phyloP scores from a whole-genome alignment of 805 yeast genomes.

The Metschnikowia hibisci region DNA sequence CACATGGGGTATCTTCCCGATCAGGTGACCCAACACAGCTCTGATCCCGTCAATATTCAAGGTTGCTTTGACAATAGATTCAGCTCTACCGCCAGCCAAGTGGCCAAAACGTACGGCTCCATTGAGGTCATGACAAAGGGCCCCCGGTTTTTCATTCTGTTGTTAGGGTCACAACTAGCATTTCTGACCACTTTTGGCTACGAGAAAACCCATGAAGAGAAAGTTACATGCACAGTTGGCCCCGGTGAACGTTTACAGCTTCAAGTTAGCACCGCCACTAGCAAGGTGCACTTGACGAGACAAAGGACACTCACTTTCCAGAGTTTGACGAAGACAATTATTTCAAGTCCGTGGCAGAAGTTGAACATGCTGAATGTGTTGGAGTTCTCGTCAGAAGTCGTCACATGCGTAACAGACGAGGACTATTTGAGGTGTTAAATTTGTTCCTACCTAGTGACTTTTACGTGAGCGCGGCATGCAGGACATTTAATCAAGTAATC shows the following conservation, averaged over 20 bases:
- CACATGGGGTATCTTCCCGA: conserved; percentile 3
- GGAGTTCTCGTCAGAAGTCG: not conserved
- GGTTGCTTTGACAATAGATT: conserved; percentile 15
- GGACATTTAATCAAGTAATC: too few relatives aligned
- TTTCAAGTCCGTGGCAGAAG: not conserved
- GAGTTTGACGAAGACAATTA: not conserved
- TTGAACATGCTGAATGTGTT: not conserved
- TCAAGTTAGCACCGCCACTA: conserved; percentile 7
- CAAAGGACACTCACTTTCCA: not conserved
- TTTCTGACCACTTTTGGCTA: not conserved
- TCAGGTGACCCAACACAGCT: not conserved
- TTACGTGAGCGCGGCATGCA: too few relatives aligned
- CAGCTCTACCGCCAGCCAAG: conserved; percentile 13
- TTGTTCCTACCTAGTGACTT: too few relatives aligned
- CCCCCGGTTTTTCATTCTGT: conserved; percentile 2
- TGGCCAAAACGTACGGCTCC: conserved; percentile 4
- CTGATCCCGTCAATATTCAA: conserved; percentile 2
- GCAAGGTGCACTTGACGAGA: conserved; percentile 3
- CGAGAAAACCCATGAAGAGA: conserved; percentile 9
- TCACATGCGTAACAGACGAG: conserved; percentile 3
- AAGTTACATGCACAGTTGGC: conserved; percentile 10
- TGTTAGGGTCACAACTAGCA: conserved; percentile 6
- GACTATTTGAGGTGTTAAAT: not conserved
- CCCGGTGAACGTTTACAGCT: conserved; percentile 15
- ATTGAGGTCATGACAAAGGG: not conserved